Evolutionary conservation across 1,139 yeast genomes (phyloP).

Genomic region (Pichia sp.): DNA sequence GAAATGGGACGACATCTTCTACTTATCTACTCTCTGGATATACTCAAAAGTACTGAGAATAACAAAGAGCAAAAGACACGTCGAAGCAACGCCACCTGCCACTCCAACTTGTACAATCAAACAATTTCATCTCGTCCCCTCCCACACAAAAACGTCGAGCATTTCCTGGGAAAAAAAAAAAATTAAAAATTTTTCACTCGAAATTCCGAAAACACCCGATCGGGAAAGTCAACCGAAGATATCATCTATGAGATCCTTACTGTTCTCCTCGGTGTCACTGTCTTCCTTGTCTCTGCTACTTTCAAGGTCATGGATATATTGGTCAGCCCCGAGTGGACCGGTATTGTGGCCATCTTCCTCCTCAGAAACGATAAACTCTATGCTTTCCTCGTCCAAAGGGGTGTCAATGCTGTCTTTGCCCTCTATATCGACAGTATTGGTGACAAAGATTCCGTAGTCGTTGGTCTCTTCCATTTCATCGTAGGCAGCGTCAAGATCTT

Average conservation of each 20-base stretch:
- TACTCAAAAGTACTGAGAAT: neutral
- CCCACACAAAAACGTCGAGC: conserved; percentile 1
- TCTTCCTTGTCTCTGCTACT: neutral
- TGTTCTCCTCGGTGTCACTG: neutral
- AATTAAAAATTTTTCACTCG: neutral
- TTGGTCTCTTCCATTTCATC: conserved; percentile 43
- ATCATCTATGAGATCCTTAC: neutral
- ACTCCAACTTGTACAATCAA: neutral
- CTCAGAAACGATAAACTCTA: neutral
- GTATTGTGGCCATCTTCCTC: conserved; percentile 1
- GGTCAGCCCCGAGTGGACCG: neutral
- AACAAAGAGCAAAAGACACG: neutral
- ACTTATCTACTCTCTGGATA: neutral
- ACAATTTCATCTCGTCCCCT: neutral
- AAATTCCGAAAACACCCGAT: neutral
- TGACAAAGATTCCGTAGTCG: conserved; percentile 46
- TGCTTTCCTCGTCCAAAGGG: neutral
- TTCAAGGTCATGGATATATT: neutral
- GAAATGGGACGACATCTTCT: conserved; percentile 47
- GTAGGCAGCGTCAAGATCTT: conserved; percentile 42
- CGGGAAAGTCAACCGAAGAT: conserved; percentile 5
- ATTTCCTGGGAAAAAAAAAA: neutral
- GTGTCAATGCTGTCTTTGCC: neutral
- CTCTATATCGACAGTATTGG: conserved; percentile 7
- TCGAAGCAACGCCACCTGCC: neutral